These are phyloP conservation scores for Starmera dryadoides DNA, from an alignment of 805 yeast genomes.

Conservation along the genomic window DNA sequence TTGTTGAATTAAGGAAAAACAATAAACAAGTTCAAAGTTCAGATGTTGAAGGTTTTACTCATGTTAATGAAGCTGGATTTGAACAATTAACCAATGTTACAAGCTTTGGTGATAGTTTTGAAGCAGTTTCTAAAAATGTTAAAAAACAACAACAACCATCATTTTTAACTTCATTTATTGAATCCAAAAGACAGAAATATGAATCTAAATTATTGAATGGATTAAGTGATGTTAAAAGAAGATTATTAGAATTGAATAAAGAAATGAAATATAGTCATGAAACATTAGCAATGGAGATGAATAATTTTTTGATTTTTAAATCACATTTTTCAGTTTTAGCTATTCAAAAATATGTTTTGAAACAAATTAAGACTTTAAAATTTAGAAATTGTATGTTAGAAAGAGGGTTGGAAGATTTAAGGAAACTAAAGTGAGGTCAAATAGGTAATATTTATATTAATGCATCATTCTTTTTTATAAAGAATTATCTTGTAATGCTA, in stretches of 20 bases:
- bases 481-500: no score
- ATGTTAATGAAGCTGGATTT: slow-evolving; percentile 18
- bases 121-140: slow-evolving; percentile 2
- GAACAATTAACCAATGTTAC: slow-evolving; percentile 15
- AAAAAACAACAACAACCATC: slow-evolving; percentile 18
- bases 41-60: slow-evolving; percentile 17
- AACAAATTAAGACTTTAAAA: slow-evolving; percentile 21
- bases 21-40: slow-evolving; percentile 1
- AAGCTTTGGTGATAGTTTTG: slow-evolving; percentile 7
- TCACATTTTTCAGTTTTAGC: slow-evolving; percentile 30
- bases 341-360: slow-evolving; percentile 26
- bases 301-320: slow-evolving; percentile 48
- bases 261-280: slow-evolving; percentile 54
- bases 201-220: slow-evolving; percentile 34
- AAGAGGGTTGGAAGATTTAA: slow-evolving; percentile 16
- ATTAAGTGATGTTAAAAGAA: slow-evolving; percentile 32
- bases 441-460: neutral
- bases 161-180: slow-evolving; percentile 33
- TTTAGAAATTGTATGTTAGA: slow-evolving; percentile 14
- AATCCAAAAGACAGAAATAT: slow-evolving; percentile 42
- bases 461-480: neutral
- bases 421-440: neutral
- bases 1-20: slow-evolving; percentile 9
- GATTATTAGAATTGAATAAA: slow-evolving; percentile 34
- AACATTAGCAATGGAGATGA: slow-evolving; percentile 52